phyloP scores from a whole-genome alignment of 305 asterid species.

The Fraxinus velutina region DNA sequence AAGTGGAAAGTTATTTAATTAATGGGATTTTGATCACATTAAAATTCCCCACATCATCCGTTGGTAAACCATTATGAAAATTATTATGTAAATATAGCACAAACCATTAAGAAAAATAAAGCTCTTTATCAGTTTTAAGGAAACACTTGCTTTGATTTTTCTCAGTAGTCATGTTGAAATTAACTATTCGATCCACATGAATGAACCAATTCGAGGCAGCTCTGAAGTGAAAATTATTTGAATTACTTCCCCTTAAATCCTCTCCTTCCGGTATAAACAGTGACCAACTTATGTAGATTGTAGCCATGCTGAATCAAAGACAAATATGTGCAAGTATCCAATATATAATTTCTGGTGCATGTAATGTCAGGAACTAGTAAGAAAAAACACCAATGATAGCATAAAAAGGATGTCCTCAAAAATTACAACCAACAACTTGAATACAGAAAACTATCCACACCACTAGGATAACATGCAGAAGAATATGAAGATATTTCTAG shows the following conservation, averaged over 20 bases:
- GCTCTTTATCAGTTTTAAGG: background rate
- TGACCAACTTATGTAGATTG: background rate
- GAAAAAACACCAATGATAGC: background rate
- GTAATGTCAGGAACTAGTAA: background rate
- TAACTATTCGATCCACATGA: background rate
- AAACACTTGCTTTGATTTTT: background rate
- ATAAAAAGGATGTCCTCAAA: background rate
- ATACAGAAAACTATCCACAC: background rate
- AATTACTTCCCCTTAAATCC: background rate
- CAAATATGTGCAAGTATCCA: background rate
- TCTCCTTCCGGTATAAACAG: background rate
- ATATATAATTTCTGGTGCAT: background rate
- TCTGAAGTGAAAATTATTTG: background rate
- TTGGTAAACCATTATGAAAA: no score
- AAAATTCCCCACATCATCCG: no score
- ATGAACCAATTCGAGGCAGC: background rate
- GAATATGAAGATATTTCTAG: conserved; percentile 3
- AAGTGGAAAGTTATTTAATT: no score
- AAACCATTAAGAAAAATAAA: background rate
- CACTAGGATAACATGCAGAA: background rate
- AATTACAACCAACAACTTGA: background rate
- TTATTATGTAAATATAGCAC: background rate
- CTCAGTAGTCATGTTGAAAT: background rate
- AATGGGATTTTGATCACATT: no score
- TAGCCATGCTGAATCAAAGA: background rate